Percentiles rank a stretch among this genome's conserved stretches.
These are phyloP conservation scores for Pelargonium myrrhifolium DNA, from an alignment of 441 rosid genomes.

Conservation along the genomic window DNA sequence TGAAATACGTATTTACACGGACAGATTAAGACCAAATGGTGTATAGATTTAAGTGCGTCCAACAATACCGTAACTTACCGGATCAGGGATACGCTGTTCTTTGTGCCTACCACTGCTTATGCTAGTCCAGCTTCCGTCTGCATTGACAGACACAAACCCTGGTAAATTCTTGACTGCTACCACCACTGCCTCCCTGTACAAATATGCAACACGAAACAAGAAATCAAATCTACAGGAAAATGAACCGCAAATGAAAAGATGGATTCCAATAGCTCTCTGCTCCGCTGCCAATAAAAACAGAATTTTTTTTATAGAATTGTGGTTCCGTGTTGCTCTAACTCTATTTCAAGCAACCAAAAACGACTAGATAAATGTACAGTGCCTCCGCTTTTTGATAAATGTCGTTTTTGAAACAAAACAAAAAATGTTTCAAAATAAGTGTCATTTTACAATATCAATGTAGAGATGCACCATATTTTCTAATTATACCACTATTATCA, in stretches of 20 bases:
- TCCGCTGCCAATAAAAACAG: too few species aligned
- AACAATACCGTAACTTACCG: conserved; percentile 38
- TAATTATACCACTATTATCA: too few species aligned
- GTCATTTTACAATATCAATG: too few species aligned
- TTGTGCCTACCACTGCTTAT: conserved; percentile 41
- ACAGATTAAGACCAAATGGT: not conserved
- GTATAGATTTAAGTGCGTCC: not conserved
- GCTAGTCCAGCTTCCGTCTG: conserved; percentile 82
- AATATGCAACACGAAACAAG: not conserved
- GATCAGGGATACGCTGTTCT: conserved; percentile 45
- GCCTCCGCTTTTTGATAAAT: too few species aligned
- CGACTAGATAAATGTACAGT: not conserved
- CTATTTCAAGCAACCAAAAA: not conserved
- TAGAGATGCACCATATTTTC: too few species aligned
- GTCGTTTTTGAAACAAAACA: too few species aligned
- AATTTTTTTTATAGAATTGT: not conserved
- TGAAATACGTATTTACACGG: conserved; percentile 28
- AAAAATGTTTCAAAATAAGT: too few species aligned
- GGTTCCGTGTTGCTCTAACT: not conserved
- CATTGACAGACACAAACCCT: conserved; percentile 52
- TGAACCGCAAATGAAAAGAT: not conserved
- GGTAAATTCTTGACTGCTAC: conserved; percentile 64
- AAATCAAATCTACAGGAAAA: not conserved
- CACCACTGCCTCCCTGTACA: conserved; percentile 59
- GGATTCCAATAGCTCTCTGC: too few species aligned